Conservation (phyloP, 257 asterid species). For the Osmanthus fragrans region DNA sequence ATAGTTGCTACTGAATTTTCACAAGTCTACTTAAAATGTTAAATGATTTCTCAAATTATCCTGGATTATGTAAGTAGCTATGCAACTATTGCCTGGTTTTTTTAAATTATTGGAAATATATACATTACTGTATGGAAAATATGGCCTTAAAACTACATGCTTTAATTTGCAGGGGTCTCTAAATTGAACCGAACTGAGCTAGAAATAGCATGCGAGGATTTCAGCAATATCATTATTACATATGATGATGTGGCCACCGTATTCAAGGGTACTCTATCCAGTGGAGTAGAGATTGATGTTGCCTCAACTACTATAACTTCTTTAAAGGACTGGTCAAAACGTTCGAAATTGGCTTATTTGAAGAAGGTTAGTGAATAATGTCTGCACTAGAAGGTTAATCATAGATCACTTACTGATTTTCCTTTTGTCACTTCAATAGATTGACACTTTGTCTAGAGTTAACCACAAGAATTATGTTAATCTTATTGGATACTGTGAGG, state of each 20-base stretch:
- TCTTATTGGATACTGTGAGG: slow-evolving; percentile 91
- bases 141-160: too few relatives aligned
- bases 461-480: slow-evolving; percentile 94
- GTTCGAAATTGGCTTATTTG: slow-evolving; percentile 64
- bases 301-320: slow-evolving; percentile 66
- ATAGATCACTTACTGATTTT: not conserved
- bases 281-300: slow-evolving; percentile 92
- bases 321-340: slow-evolving; percentile 71
- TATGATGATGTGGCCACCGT: slow-evolving; percentile 55
- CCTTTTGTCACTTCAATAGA: slow-evolving; percentile 37
- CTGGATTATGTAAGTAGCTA: too few relatives aligned
- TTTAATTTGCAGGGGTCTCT: slow-evolving; percentile 64
- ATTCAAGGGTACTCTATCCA: slow-evolving; percentile 90
- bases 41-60: too few relatives aligned
- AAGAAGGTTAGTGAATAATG: slow-evolving; percentile 54
- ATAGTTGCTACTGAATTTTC: too few relatives aligned
- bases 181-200: slow-evolving; percentile 80
- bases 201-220: slow-evolving; percentile 95
- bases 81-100: too few relatives aligned
- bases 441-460: slow-evolving; percentile 68
- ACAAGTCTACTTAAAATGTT: too few relatives aligned
- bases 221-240: slow-evolving; percentile 70
- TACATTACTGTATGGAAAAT: too few relatives aligned
- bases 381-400: not conserved
- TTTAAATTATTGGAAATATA: too few relatives aligned